Conservation (phyloP, 1,284 basidiomycete species). For the Tilletia horrida region DNA sequence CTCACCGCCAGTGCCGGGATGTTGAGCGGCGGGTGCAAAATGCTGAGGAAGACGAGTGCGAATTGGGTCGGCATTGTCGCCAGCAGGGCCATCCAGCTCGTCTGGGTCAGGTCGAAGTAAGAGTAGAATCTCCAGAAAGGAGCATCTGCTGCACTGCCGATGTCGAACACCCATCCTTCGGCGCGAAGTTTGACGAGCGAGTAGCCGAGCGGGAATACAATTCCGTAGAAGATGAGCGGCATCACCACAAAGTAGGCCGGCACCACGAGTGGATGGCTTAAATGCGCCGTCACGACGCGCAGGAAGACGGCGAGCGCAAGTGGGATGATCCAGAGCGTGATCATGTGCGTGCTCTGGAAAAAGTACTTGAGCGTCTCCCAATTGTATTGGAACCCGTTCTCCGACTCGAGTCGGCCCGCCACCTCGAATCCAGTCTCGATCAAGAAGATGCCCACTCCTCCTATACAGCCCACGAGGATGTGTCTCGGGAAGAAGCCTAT, state of each 20-base stretch:
- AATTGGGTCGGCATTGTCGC: constrained; percentile 58
- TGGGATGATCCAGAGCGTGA: constrained; percentile 73
- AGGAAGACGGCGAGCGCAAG: constrained; percentile 73
- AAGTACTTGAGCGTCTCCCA: constrained; percentile 63
- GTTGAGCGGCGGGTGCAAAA: constrained; percentile 71
- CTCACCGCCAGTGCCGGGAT: constrained; percentile 92
- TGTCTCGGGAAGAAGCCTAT: constrained; percentile 96
- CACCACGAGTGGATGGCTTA: constrained; percentile 85
- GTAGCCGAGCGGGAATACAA: constrained; percentile 61
- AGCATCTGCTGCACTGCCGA: constrained; percentile 57
- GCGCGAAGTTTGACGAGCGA: constrained; percentile 66
- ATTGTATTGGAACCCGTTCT: constrained; percentile 73
- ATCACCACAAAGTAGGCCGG: constrained; percentile 82
- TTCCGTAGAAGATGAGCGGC: constrained; percentile 76
- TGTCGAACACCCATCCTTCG: constrained; percentile 85
- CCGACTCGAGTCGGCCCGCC: constrained; percentile 70
- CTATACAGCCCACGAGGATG: constrained; percentile 78
- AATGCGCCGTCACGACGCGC: constrained; percentile 74
- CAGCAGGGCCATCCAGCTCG: constrained; percentile 50
- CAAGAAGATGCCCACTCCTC: constrained; percentile 90
- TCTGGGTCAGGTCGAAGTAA: constrained; percentile 51
- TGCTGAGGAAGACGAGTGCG: constrained; percentile 76
- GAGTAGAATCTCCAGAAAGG: constrained; percentile 54
- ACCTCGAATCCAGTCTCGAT: constrained; percentile 65
- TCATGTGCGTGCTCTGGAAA: constrained; percentile 59